Evolutionary conservation across 2,329 filamentous ascomycete species (phyloP).

Genomic region (Metarhizium album): DNA sequence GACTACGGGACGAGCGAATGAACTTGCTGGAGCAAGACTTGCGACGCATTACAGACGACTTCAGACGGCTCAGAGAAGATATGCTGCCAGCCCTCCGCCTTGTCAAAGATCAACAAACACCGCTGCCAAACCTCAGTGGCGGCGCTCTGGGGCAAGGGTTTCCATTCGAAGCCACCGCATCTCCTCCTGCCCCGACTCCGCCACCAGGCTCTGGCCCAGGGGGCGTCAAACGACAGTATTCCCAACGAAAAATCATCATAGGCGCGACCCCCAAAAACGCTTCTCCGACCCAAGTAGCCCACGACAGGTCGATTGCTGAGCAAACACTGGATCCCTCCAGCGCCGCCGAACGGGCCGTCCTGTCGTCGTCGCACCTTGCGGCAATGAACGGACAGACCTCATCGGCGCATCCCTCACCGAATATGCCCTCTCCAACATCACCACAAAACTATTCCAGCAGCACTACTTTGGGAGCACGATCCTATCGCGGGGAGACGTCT

Average conservation of each 20-base stretch:
- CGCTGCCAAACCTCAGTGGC: slow-evolving; percentile 49
- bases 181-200: slow-evolving; percentile 47
- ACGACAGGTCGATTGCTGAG: slow-evolving; percentile 54
- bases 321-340: slow-evolving; percentile 57
- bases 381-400: slow-evolving; percentile 58
- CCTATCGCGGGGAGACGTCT: slow-evolving; percentile 46
- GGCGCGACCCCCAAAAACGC: slow-evolving; percentile 63
- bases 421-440: slow-evolving; percentile 59
- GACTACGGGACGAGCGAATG: slow-evolving; percentile 84
- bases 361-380: slow-evolving; percentile 58
- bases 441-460: slow-evolving; percentile 44
- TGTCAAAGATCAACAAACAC: slow-evolving; percentile 84
- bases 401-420: slow-evolving; percentile 48
- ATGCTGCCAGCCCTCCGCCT: slow-evolving; percentile 82
- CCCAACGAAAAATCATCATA: slow-evolving; percentile 64
- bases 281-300: slow-evolving; percentile 62
- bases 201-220: slow-evolving; percentile 36
- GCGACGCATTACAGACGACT: slow-evolving; percentile 76
- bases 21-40: slow-evolving; percentile 73
- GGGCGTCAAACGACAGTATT: slow-evolving; percentile 60
- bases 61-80: slow-evolving; percentile 79
- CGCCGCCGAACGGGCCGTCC: slow-evolving; percentile 54
- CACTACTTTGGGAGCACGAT: slow-evolving; percentile 50
- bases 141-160: slow-evolving; percentile 26
- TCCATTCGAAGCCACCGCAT: slow-evolving; percentile 38